Evolutionary conservation across 2,329 filamentous ascomycete genomes (phyloP).

Genomic region (Cytospora schulzeri): DNA sequence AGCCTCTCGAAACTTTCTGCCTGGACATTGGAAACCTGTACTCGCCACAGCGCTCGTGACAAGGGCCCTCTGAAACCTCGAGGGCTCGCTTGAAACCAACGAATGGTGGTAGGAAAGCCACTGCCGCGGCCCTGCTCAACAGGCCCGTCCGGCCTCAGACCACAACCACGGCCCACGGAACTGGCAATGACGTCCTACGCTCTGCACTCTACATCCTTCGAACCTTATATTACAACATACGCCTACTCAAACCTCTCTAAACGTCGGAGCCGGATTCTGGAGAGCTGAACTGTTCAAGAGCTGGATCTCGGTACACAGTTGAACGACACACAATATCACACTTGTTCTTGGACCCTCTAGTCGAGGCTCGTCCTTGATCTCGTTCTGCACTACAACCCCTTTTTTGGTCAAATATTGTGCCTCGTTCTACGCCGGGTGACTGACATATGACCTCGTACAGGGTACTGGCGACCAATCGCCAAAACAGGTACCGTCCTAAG

Average conservation of each 20-base stretch:
- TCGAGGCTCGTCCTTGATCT: conserved; percentile 17
- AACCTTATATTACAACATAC: conserved; percentile 15
- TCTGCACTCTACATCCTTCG: conserved; percentile 11
- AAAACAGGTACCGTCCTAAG: conserved; percentile 28
- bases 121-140: conserved; percentile 17
- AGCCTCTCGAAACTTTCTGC: conserved; percentile 21
- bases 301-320: conserved; percentile 12
- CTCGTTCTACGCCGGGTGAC: conserved; percentile 28
- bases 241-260: conserved; percentile 10
- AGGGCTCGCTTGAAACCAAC: conserved; percentile 20
- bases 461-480: conserved; percentile 33
- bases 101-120: conserved; percentile 11
- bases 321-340: conserved; percentile 22
- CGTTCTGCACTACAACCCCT: conserved; percentile 24
- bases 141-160: conserved; percentile 18
- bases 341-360: conserved; percentile 5
- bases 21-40: conserved; percentile 22
- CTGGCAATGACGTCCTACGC: conserved; percentile 11
- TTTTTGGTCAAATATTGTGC: conserved; percentile 16
- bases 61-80: conserved; percentile 24
- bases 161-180: conserved; percentile 13
- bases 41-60: conserved; percentile 20
- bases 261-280: conserved; percentile 9
- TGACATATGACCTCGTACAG: conserved; percentile 36
- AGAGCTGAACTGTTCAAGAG: conserved; percentile 2